Conservation (phyloP, 345 rosid species). For the Moringa oleifera region DNA sequence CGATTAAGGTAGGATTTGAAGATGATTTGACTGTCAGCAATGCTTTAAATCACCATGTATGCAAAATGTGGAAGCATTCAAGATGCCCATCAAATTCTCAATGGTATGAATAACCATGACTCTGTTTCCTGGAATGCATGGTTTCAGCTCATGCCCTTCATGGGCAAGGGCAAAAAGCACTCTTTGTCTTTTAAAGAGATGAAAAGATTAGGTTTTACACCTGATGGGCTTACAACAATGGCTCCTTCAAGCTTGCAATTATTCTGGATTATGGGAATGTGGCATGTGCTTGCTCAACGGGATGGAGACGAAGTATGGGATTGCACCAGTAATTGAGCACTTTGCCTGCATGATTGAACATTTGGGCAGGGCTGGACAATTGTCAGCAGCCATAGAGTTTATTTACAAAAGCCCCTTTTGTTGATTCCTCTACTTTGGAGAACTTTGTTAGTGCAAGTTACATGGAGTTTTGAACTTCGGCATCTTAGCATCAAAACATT, state of each 20-base stretch:
- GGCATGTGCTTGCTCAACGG: conserved; percentile 21
- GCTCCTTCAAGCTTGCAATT: conserved; percentile 30
- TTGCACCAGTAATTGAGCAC: conserved; percentile 25
- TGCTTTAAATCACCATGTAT: conserved; percentile 30
- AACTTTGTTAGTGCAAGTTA: conserved; percentile 25
- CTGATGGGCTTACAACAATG: conserved; percentile 24
- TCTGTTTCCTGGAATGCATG: conserved; percentile 34
- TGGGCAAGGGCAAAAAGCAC: conserved; percentile 23
- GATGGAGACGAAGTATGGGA: conserved; percentile 20
- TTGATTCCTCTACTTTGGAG: conserved; percentile 25
- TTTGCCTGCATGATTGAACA: conserved; percentile 30
- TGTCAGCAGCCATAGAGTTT: conserved; percentile 24
- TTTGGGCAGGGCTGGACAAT: conserved; percentile 24
- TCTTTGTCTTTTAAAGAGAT: conserved; percentile 25
- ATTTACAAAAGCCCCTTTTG: conserved; percentile 19
- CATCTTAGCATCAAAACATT: conserved; percentile 20
- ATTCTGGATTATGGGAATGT: conserved; percentile 24
- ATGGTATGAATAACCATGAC: conserved; percentile 13
- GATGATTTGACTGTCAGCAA: conserved; percentile 15
- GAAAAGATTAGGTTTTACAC: conserved; percentile 16
- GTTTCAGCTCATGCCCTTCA: conserved; percentile 30
- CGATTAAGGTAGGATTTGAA: conserved; percentile 26
- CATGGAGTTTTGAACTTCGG: conserved; percentile 14
- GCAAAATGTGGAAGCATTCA: conserved; percentile 30
- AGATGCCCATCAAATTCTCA: conserved; percentile 20